Base-by-base conservation (phyloP, 139 green algal genomes). In the Limnomonas spitsbergensis region DNA sequence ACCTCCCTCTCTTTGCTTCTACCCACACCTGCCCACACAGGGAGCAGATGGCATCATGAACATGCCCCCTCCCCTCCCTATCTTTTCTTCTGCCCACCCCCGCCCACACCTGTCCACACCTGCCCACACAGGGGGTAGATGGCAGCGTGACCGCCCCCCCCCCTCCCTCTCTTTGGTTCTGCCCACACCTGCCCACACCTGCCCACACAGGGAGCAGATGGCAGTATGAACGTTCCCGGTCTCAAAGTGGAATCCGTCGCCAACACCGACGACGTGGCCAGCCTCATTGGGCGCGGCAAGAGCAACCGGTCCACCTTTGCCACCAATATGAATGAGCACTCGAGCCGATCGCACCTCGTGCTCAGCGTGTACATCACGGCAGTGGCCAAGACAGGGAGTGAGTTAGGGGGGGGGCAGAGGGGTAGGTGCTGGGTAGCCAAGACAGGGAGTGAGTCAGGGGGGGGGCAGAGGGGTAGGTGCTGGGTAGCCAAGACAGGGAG, bases 311-410 rank as follows among this genome's bases (percentile, higher is more conserved):
- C 71, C 26, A 78, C 71, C 4, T 78, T 78, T 67, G 85, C 89
- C 37, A 93, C 89, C 75, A 91, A 95, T 82, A 93, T 95, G 90
- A 95, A 95, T 54, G 89, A 93, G 77, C 89, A 93, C 80, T 88
- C 79, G 38, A 87, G 73, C 29, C 77, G 91, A 7, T 90, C 83
- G 20, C 91, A 95, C 83, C 83, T 91, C 76, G 87, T 95, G 53
- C 86, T 95, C 35, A 83, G 82, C n/a, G 36, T 95, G 2, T 82
- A 91, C 67, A 78, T 91, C 1, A 81, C 72, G 69, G 80, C 38
- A 27, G 73, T 82, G 9, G 80, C 73, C 37, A 85, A 85, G 61
- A 80, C 56, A 31, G 86, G 75, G 24, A 78, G 84, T 85, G 40
- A 42, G 61, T 29, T 26, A 35, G 20, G 20, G 20, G 47, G n/a